Evolutionary conservation across 108 stramenopile genomes (phyloP).

Genomic region (Stephanodiscus triporus): DNA sequence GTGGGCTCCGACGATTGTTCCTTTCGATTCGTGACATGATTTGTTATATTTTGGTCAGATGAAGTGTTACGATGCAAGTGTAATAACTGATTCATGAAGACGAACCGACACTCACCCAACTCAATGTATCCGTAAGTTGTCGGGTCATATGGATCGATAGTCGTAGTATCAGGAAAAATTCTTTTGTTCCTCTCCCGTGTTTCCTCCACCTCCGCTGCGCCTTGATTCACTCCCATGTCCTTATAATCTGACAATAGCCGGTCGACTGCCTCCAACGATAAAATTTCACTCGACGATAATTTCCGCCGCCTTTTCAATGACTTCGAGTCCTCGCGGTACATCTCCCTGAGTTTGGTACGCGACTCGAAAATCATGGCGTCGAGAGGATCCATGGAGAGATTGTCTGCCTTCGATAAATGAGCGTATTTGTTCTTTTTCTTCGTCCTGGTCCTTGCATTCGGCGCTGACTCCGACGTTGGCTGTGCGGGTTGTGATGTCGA

Average conservation of each 20-base stretch:
- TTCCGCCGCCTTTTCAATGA: constrained; percentile 7
- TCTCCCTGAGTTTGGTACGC: constrained; percentile 51
- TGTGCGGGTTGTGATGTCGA: background rate
- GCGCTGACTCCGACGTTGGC: background rate
- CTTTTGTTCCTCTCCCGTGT: constrained; percentile 52
- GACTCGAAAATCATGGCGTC: constrained; percentile 66
- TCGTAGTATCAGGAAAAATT: constrained; percentile 69
- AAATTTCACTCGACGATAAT: constrained; percentile 7
- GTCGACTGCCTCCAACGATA: constrained; percentile 33
- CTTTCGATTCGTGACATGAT: constrained; percentile 16
- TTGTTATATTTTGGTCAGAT: background rate
- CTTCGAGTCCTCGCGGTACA: constrained; percentile 42
- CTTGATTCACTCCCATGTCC: background rate
- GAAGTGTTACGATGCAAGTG: background rate
- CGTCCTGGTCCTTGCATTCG: constrained; percentile 7
- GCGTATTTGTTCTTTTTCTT: constrained; percentile 84
- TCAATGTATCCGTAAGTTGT: constrained; percentile 85
- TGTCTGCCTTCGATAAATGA: constrained; percentile 66
- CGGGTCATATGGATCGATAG: constrained; percentile 88
- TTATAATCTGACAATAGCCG: constrained; percentile 20
- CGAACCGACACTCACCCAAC: constrained; percentile 41
- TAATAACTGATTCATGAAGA: too few species aligned
- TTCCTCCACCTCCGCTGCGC: constrained; percentile 11
- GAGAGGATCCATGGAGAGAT: constrained; percentile 61
- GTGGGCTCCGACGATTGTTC: constrained; percentile 77